Evolutionary conservation across 345 rosid genomes (phyloP).

Genomic region (Euclidium syriacum): DNA sequence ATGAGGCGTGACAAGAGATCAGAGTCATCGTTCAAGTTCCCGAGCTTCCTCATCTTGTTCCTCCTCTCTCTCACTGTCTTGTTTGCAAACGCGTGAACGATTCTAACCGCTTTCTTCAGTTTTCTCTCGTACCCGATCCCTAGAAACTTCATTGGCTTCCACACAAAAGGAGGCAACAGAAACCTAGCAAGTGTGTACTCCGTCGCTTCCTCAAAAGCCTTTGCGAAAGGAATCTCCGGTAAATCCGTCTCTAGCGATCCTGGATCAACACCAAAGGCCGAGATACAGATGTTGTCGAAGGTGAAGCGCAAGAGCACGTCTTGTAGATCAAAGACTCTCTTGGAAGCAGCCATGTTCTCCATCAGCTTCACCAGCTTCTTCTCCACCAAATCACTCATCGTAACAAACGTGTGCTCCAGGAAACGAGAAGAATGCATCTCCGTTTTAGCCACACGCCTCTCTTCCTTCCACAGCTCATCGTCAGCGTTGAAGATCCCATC

Average conservation of each 20-base stretch:
- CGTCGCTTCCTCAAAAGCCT: conserved; percentile 61
- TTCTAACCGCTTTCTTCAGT: conserved; percentile 38
- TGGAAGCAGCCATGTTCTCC: conserved; percentile 25
- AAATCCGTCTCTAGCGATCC: conserved; percentile 45
- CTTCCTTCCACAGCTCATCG: conserved; percentile 44
- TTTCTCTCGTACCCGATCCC: conserved; percentile 43
- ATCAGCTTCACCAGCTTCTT: conserved; percentile 41
- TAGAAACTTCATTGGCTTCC: conserved; percentile 51
- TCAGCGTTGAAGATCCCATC: conserved; percentile 55
- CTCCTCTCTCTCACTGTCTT: conserved; percentile 30
- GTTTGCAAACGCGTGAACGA: conserved; percentile 47
- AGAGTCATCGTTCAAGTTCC: conserved; percentile 24
- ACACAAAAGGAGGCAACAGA: conserved; percentile 44
- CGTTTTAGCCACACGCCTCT: conserved; percentile 32
- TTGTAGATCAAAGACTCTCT: conserved; percentile 45
- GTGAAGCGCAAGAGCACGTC: conserved; percentile 55
- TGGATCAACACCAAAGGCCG: conserved; percentile 56
- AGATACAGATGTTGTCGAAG: conserved; percentile 51
- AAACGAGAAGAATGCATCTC: conserved; percentile 53
- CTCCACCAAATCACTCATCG: conserved; percentile 39
- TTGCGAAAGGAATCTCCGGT: conserved; percentile 50
- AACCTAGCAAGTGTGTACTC: conserved; percentile 45
- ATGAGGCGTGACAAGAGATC: conserved; percentile 52
- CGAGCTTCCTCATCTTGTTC: not conserved
- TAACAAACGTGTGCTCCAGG: conserved; percentile 26